These are phyloP conservation scores for Alternaria sp. DNA, from an alignment of 2,329 filamentous ascomycete genomes.

Conservation along the genomic window DNA sequence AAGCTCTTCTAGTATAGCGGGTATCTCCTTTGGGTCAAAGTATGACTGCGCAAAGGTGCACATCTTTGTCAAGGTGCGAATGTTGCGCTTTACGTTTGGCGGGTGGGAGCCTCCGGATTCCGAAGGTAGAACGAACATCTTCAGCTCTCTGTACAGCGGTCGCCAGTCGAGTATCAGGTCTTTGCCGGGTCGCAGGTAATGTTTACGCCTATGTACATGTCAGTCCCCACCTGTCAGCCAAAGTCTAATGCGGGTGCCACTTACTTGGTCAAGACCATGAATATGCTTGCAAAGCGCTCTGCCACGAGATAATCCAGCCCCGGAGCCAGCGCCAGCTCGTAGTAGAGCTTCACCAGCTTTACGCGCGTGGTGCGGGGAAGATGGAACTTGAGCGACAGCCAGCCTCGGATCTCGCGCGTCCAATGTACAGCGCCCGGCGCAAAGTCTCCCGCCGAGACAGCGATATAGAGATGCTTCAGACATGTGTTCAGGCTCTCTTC, in stretches of 20 bases:
- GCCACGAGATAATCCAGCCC: slow-evolving; percentile 82
- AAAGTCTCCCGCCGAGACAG: slow-evolving; percentile 92
- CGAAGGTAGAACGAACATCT: slow-evolving; percentile 84
- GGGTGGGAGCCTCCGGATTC: slow-evolving; percentile 74
- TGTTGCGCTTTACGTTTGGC: slow-evolving; percentile 69
- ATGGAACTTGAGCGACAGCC: slow-evolving; percentile 97
- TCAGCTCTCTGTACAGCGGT: slow-evolving; percentile 91
- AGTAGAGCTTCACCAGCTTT: slow-evolving; percentile 88
- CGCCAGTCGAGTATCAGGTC: slow-evolving; percentile 94
- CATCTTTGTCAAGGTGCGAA: slow-evolving; percentile 82
- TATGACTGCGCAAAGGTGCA: slow-evolving; percentile 90
- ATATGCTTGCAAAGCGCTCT: slow-evolving; percentile 96
- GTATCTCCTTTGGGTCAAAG: slow-evolving; percentile 87
- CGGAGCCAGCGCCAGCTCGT: slow-evolving; percentile 88
- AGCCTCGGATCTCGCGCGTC: slow-evolving; percentile 94
- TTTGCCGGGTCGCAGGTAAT: slow-evolving; percentile 89
- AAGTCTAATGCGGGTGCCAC: slow-evolving; percentile 42
- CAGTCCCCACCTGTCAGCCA: slow-evolving; percentile 28
- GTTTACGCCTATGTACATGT: slow-evolving; percentile 74
- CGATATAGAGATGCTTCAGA: slow-evolving; percentile 90
- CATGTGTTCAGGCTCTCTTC: slow-evolving; percentile 85
- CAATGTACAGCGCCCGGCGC: slow-evolving; percentile 92
- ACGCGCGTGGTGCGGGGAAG: slow-evolving; percentile 84
- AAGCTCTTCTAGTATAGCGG: slow-evolving; percentile 68
- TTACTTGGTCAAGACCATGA: slow-evolving; percentile 92